phyloP scores from a whole-genome alignment of 352 stramenopile species.

The Phytophthora sp. region DNA sequence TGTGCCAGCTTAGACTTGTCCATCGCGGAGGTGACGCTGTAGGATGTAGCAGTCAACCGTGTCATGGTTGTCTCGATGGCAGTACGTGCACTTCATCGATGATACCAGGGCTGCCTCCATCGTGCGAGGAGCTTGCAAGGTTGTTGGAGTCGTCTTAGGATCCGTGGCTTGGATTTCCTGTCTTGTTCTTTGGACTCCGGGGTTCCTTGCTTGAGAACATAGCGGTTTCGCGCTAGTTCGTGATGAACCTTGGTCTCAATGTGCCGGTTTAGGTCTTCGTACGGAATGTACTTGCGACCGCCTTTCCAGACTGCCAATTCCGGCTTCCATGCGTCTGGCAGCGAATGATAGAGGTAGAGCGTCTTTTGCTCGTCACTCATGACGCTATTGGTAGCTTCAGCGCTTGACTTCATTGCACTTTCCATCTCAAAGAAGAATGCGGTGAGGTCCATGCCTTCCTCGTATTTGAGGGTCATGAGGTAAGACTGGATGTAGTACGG shows the following conservation, averaged over 20 bases:
- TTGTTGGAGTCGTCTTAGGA: constrained; percentile 8
- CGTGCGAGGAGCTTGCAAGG: not conserved
- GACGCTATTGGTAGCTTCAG: not conserved
- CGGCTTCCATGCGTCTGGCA: not conserved
- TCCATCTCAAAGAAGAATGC: not conserved
- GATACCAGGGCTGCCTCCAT: not conserved
- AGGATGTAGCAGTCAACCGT: constrained; percentile 19
- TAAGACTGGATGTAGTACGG: constrained; percentile 19
- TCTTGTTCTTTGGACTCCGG: not conserved
- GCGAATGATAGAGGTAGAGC: not conserved
- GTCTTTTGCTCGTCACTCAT: constrained; percentile 1
- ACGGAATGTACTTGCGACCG: constrained; percentile 9
- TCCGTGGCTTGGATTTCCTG: no score
- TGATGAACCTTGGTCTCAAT: constrained; percentile 16
- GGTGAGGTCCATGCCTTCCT: not conserved
- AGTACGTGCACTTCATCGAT: constrained; percentile 8
- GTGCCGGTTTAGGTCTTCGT: constrained; percentile 8
- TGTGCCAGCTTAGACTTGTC: constrained; percentile 15
- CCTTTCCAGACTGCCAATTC: not conserved
- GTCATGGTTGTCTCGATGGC: constrained; percentile 9
- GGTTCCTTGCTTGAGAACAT: constrained; percentile 10
- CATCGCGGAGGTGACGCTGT: constrained; percentile 5
- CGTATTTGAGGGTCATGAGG: constrained; percentile 7
- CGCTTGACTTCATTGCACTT: not conserved
- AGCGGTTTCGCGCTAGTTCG: constrained; percentile 11